A percentile compares a stretch with the other conserved stretches of the same genome.
Evolutionary conservation across 306 rosid species (phyloP).

Genomic region (Rubus idaeus): DNA sequence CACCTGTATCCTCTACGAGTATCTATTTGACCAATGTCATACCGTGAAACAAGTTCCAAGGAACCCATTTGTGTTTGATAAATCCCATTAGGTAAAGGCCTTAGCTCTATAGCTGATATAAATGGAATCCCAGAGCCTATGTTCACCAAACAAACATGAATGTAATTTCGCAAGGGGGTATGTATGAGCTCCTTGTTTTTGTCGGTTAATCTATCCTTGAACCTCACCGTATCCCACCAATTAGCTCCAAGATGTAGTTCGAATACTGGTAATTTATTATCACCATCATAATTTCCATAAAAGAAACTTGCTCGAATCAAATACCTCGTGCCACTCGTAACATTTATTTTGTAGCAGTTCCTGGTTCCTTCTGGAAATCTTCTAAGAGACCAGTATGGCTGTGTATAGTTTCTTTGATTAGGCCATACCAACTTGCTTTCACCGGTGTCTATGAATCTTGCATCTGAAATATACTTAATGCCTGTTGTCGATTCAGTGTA

Average conservation of each 20-base stretch:
- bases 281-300: constrained; percentile 38
- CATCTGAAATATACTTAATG: neutral
- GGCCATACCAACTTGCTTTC: neutral
- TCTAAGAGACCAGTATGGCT: constrained; percentile 20
- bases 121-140: constrained; percentile 21
- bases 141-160: constrained; percentile 18
- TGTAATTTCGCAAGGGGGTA: neutral
- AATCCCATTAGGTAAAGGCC: constrained; percentile 15
- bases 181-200: constrained; percentile 3
- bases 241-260: constrained; percentile 32
- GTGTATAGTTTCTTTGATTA: neutral
- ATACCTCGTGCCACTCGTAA: constrained; percentile 17
- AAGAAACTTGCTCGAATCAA: constrained; percentile 30
- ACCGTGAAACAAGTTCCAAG: neutral
- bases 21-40: constrained; percentile 17
- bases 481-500: neutral
- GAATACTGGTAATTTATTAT: neutral
- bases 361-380: constrained; percentile 37
- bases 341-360: constrained; percentile 42
- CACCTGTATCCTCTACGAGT: neutral
- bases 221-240: neutral
- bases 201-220: neutral
- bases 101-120: constrained; percentile 21
- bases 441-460: neutral
- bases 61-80: constrained; percentile 10